Conservation (phyloP, 2,329 filamentous ascomycete genomes). For the Hysterium pulicare region DNA sequence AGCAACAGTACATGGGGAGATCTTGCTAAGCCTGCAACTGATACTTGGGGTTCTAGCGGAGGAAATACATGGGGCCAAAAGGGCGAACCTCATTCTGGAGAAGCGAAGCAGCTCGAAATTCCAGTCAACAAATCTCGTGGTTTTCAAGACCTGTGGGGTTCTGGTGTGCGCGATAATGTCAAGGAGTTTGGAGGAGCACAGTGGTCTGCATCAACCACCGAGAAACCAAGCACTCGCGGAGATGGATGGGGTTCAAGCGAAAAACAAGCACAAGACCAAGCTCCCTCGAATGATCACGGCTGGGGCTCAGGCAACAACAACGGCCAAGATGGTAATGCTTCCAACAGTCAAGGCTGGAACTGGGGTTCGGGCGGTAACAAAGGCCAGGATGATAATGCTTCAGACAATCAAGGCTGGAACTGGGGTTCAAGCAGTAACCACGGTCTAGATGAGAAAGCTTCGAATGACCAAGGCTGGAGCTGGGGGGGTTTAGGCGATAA, state of each 20-base stretch:
- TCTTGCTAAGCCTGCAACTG: no score
- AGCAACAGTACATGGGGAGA: neutral
- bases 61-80: no score
- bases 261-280: neutral
- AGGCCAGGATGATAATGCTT: neutral
- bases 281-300: no score
- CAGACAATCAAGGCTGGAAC: neutral
- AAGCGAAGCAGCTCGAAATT: no score
- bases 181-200: neutral
- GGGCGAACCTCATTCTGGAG: no score
- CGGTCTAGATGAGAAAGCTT: no score
- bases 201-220: no score
- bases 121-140: no score
- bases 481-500: no score
- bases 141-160: no score
- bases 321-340: neutral
- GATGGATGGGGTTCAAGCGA: slow-evolving; percentile 1
- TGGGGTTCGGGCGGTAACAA: neutral
- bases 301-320: neutral
- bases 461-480: no score
- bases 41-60: neutral
- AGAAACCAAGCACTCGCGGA: neutral
- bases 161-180: neutral
- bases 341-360: no score
- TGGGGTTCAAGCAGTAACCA: neutral